These are phyloP conservation scores for Hysterium pulicare DNA, from an alignment of 2,329 filamentous ascomycete genomes.

Conservation along the genomic window DNA sequence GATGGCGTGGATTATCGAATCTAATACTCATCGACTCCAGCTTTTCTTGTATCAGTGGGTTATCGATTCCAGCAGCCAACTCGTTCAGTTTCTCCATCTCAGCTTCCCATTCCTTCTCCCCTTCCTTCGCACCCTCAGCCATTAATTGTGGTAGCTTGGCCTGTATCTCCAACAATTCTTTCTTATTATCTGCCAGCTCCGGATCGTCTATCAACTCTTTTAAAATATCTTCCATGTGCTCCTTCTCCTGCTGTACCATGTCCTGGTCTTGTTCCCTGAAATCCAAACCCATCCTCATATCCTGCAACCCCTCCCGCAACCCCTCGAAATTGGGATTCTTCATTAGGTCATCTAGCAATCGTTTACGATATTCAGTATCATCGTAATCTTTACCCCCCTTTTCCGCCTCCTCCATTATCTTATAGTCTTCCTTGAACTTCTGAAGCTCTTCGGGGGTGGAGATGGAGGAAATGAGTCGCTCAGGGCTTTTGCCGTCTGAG, in stretches of 20 bases:
- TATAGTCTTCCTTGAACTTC: conserved; percentile 17
- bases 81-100: conserved; percentile 11
- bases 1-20: neutral
- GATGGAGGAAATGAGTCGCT: conserved; percentile 21
- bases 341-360: too few species aligned
- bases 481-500: conserved; percentile 17
- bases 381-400: neutral
- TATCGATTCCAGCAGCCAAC: conserved; percentile 19
- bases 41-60: conserved; percentile 20
- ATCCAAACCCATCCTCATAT: too few species aligned
- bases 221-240: conserved; percentile 14
- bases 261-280: too few species aligned
- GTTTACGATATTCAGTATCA: neutral
- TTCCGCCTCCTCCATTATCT: conserved; percentile 10
- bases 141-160: conserved; percentile 19
- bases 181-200: conserved; percentile 18
- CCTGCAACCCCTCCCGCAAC: too few species aligned
- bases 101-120: conserved; percentile 20
- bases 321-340: conserved; percentile 18
- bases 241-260: too few species aligned
- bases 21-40: neutral
- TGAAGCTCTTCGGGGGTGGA: conserved; percentile 22
- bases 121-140: conserved; percentile 16
- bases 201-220: conserved; percentile 22
- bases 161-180: conserved; percentile 22